phyloP scores from a whole-genome alignment of 129 eudicot species.

The Tagetes erecta region DNA sequence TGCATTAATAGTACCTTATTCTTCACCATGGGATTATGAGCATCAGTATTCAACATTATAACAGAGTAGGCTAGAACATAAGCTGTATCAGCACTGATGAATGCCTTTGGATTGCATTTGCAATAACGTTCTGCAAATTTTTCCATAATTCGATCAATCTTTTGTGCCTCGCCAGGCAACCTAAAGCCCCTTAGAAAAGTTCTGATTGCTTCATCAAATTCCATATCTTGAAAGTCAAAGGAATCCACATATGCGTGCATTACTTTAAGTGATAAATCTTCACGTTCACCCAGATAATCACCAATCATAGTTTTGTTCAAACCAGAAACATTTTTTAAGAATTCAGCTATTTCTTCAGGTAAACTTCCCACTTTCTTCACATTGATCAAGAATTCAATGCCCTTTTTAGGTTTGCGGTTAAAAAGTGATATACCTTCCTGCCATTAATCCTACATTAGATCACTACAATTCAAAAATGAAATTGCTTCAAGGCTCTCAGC shows the following conservation, averaged over 20 bases:
- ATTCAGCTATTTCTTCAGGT: conserved; percentile 86
- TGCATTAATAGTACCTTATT: conserved; percentile 62
- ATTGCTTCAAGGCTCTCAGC: conserved; percentile 4
- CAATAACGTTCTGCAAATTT: conserved; percentile 97
- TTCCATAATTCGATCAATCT: conserved; percentile 99
- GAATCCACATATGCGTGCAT: conserved; percentile 98
- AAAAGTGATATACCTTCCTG: conserved; percentile 99
- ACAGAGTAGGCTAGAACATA: conserved; percentile 98
- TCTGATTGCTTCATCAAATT: conserved; percentile 95
- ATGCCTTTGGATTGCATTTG: conserved; percentile 90
- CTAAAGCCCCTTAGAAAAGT: conserved; percentile 83
- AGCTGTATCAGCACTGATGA: conserved; percentile 97
- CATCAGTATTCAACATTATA: conserved; percentile 93
- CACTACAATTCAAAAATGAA: conserved; percentile 27
- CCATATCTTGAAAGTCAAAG: conserved; percentile 82
- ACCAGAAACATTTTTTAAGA: conserved; percentile 78
- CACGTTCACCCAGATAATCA: conserved; percentile 97
- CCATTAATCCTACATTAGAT: conserved; percentile 47
- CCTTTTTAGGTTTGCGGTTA: conserved; percentile 91
- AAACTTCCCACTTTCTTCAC: conserved; percentile 93
- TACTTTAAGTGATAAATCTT: conserved; percentile 82
- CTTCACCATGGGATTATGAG: conserved; percentile 98
- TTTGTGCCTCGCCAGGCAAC: conserved; percentile 99
- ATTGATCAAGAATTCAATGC: conserved; percentile 88
- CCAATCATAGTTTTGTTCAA: conserved; percentile 87